phyloP scores from a whole-genome alignment of 2,329 filamentous ascomycete genomes.

The Neofusicoccum ribis region DNA sequence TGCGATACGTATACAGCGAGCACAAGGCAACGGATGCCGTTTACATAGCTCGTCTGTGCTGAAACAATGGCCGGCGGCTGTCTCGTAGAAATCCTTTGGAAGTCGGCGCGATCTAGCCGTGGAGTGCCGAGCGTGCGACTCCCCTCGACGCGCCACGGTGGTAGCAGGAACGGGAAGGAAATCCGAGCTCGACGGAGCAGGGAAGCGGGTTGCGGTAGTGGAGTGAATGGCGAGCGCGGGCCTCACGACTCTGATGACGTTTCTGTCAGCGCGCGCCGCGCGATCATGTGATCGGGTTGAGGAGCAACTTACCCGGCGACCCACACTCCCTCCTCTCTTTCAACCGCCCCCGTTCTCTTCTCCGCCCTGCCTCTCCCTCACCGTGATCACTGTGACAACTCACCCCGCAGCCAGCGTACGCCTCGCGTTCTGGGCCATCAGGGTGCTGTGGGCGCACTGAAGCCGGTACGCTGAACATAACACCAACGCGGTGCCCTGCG shows the following conservation, averaged over 20 bases:
- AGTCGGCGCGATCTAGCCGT: too few relatives aligned
- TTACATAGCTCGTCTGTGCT: neutral
- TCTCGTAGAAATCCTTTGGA: too few relatives aligned
- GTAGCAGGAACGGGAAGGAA: too few relatives aligned
- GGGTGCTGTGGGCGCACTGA: neutral
- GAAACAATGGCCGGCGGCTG: neutral
- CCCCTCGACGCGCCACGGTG: too few relatives aligned
- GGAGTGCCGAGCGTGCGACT: too few relatives aligned
- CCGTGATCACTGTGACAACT: neutral
- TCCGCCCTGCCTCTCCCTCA: neutral
- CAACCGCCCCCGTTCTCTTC: neutral
- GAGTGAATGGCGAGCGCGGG: neutral
- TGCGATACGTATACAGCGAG: neutral
- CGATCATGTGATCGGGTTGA: neutral
- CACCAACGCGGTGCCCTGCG: neutral
- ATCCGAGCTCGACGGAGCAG: too few relatives aligned
- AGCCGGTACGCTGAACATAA: neutral
- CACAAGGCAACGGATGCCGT: neutral
- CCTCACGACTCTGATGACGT: neutral
- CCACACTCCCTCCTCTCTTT: neutral
- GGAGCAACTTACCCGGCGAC: neutral
- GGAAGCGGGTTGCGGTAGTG: too few relatives aligned
- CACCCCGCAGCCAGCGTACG: neutral
- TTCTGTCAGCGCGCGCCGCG: neutral
- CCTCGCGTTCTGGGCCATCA: neutral